Percentiles rank a stretch among this genome's conserved stretches.
phyloP scores from a whole-genome alignment of 148 eudicot species.

The Rhododendron simsii region DNA sequence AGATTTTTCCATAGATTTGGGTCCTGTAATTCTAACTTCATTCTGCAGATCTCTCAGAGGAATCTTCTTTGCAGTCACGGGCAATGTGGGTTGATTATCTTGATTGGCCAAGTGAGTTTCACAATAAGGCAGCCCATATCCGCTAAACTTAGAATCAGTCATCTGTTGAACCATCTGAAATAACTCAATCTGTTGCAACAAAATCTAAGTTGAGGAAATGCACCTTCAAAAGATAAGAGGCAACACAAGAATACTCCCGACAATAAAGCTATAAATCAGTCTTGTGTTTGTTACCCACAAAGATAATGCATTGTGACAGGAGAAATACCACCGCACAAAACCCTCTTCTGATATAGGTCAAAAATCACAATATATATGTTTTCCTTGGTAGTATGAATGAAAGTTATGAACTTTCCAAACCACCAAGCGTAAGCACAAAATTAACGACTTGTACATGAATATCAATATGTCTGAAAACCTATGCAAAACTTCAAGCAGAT shows the following conservation, averaged over 20 bases:
- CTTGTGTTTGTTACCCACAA: neutral
- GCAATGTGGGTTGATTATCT: constrained; percentile 43
- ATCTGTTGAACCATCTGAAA: constrained; percentile 45
- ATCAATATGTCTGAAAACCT: neutral
- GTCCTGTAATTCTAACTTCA: constrained; percentile 40
- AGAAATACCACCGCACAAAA: neutral
- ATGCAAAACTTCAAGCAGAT: neutral
- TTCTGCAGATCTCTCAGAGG: constrained; percentile 56
- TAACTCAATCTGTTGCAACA: constrained; percentile 8
- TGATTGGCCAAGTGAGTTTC: constrained; percentile 33
- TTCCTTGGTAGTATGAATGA: neutral
- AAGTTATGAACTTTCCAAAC: neutral
- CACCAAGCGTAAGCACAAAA: neutral
- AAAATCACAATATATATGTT: neutral
- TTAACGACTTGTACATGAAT: neutral
- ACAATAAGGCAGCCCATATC: constrained; percentile 29
- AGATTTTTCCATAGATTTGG: constrained; percentile 39
- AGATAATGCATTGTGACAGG: neutral
- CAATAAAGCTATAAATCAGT: neutral
- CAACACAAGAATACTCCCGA: neutral
- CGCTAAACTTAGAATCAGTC: constrained; percentile 39
- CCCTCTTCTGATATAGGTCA: neutral
- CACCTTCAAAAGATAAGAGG: neutral
- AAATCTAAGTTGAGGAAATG: constrained; percentile 7
- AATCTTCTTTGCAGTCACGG: constrained; percentile 41